phyloP scores from a whole-genome alignment of 495 filamentous ascomycete genomes.

The Penicillium fimorum region DNA sequence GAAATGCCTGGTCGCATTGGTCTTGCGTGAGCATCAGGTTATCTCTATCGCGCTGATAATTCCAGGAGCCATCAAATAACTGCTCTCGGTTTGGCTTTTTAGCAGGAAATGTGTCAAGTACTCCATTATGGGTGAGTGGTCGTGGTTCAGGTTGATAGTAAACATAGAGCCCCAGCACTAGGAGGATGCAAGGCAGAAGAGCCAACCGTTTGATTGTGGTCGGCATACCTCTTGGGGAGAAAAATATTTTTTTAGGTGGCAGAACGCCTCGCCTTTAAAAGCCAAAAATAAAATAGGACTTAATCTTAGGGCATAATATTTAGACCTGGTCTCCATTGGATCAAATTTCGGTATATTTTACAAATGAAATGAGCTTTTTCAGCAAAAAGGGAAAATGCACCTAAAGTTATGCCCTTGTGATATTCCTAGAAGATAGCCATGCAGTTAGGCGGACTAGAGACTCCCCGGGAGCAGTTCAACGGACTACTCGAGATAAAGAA shows the following conservation, averaged over 20 bases:
- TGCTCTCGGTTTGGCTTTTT: background rate
- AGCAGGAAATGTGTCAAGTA: background rate
- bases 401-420: no score
- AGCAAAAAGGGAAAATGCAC: no score
- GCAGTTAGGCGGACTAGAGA: conserved; percentile 48
- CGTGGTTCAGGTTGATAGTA: background rate
- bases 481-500: conserved; percentile 70
- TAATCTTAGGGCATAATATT: no score
- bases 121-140: background rate
- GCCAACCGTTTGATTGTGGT: background rate
- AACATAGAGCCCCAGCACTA: background rate
- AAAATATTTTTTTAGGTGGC: background rate
- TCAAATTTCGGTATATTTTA: no score
- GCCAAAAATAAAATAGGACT: background rate
- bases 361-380: no score
- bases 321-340: no score
- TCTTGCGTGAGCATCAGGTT: conserved; percentile 24
- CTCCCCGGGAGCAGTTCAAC: conserved; percentile 51
- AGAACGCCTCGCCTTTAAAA: background rate
- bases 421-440: conserved; percentile 52
- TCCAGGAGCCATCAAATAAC: conserved; percentile 20
- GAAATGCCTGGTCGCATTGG: conserved; percentile 35
- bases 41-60: conserved; percentile 21
- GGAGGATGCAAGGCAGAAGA: background rate
- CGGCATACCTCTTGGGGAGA: background rate